Base-by-base conservation (phyloP, 2,329 filamentous ascomycete genomes). In the Aureobasidium melanogenum region DNA sequence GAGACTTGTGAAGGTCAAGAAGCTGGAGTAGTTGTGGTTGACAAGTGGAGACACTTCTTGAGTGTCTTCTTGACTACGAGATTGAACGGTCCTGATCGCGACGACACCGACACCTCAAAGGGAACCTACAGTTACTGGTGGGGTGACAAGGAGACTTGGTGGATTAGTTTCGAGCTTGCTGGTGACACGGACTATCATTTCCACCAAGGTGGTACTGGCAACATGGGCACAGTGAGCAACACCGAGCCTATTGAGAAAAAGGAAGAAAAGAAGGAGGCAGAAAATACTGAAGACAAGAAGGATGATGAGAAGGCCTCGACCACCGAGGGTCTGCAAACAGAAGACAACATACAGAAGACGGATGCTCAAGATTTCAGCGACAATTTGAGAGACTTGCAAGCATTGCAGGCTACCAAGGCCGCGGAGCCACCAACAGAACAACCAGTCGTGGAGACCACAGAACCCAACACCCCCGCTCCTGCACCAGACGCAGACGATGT, bases 141-240 rank as follows among this genome's bases (percentile, higher is more conserved):
- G 76, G 76, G 77, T 47, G 77, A 80, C 66, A 80, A 80, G 63
- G 77, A 80, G 63, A 79, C 77, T 1, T 80, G 78, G 69, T 80
- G 77, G 77, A 71, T 80, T 3, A 74, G 75, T n/a, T 79, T 76
- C 71, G 74, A 79, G 61, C 72, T 79, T 15, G 74, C 73, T 19
- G 76, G 75, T 5, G 75, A 77, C 60, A 63, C 69, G 8, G 71
- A 74, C 26, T 79, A 78, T 63, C 68, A 73, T 22, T 80, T 79
- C 68, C 76, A 79, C 64, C 67, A 70, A 38, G 76, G 77, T 34
- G 70, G 72, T 15, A 69, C 71, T 4, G 73, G 72, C 9, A 70
- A 67, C 39, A 72, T 75, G 62, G 73, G 73, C 17, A 64, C 66
- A 1, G 48, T 72, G 41, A 69, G 71, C 24, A 48, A 63, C 30